Base-by-base conservation (phyloP, 2,329 filamentous ascomycete genomes). In the Drechmeria coniospora region DNA sequence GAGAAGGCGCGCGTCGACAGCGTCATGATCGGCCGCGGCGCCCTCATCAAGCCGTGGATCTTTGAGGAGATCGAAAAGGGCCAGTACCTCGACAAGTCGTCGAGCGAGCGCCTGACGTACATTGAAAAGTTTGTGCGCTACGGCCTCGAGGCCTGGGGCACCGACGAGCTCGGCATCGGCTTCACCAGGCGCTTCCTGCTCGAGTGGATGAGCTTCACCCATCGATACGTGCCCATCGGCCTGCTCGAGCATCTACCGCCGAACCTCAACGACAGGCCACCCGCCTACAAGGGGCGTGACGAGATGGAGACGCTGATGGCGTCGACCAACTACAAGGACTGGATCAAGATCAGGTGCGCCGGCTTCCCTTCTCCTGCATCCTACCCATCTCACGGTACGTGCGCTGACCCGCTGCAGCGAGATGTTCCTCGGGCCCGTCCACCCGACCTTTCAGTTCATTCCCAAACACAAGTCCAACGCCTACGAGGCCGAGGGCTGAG, bases 381-480 rank as follows among this genome's bases (percentile, higher is more conserved):
- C n/a, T 23, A 6, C 11, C 7, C 6, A 15, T 21, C 2, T 11
- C 10, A 4, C 19, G 31, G n/a, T 11, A 22, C 16, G 12, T 7
- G 18, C 34, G 10, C 36, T 40, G 30, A 41, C 33, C 20, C 19
- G 21, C 30, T 44, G 23, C 35, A 93, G 87, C 51, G 90, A 98
- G 51, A 95, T 98, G 84, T 98, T 92, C 61, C 66, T 98, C 12
- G 90, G 90, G 6, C 83, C 83, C 25, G 80, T 83, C 6, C 82
- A 92, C 41, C 74, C 80, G 21, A 78, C 81, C 43, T 98, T 95
- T 65, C 76, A 79, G 39, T 98, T 95, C 57, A 74, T 87, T 57
- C 90, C 90, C 3, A 98, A 98, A 64, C 90, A 98, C 62, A 95
- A 93, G 63, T 90, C 82, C 25, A 92, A 92, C 49, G 71, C 76